phyloP scores from a whole-genome alignment of 495 filamentous ascomycete species.

The Aspergillus haitiensis region DNA sequence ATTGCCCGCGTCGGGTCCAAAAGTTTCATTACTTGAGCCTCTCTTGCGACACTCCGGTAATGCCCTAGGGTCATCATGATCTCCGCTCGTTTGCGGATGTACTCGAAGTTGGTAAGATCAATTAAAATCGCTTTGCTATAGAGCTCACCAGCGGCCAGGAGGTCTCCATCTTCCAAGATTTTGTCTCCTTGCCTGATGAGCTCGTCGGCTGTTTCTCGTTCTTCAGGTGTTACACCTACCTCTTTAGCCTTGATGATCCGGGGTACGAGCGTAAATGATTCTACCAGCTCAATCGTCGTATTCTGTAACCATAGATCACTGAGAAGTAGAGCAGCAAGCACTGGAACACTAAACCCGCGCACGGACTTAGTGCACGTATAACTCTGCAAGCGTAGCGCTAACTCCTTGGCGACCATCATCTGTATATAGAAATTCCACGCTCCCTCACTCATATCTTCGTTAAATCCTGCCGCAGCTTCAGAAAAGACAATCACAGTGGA shows the following conservation, averaged over 20 bases:
- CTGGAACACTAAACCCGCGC: neutral
- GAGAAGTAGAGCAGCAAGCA: neutral
- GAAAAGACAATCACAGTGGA: neutral
- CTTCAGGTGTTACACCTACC: neutral
- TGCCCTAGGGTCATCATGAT: neutral
- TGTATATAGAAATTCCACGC: neutral
- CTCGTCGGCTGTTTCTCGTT: neutral
- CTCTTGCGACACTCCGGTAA: neutral
- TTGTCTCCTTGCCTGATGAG: neutral
- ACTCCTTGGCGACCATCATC: constrained; percentile 3
- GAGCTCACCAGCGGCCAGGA: neutral
- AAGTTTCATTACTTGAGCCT: neutral
- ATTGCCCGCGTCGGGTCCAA: neutral
- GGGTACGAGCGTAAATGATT: neutral
- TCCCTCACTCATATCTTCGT: neutral
- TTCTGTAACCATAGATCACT: neutral
- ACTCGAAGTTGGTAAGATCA: neutral
- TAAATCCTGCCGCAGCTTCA: neutral
- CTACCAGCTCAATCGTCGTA: neutral
- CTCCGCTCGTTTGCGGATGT: neutral
- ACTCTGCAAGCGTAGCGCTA: neutral
- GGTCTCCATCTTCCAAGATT: neutral
- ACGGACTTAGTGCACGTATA: neutral
- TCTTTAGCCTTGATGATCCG: neutral
- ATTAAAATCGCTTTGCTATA: neutral